Percentiles rank a stretch among this genome's conserved stretches.
These are phyloP conservation scores for Alternaria arborescens DNA, from an alignment of 2,329 filamentous ascomycete genomes.

Conservation along the genomic window DNA sequence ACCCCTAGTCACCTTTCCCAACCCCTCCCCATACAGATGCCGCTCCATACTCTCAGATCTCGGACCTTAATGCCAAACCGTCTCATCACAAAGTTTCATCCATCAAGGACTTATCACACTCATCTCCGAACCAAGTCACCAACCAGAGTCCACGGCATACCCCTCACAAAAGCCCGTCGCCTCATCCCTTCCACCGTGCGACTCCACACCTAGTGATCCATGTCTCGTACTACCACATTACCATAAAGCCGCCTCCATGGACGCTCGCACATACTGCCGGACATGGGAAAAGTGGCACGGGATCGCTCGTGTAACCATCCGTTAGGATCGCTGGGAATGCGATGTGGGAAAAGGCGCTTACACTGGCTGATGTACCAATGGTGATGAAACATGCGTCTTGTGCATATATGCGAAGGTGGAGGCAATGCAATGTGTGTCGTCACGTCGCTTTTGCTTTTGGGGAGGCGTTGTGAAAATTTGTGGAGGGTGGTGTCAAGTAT, in stretches of 20 bases:
- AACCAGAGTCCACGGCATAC: slow-evolving; percentile 36
- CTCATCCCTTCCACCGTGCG: not conserved
- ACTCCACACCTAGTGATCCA: not conserved
- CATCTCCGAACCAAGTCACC: slow-evolving; percentile 29
- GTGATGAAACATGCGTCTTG: slow-evolving; percentile 14
- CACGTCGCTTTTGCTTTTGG: not conserved
- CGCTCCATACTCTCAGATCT: slow-evolving; percentile 16
- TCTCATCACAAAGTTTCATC: not conserved
- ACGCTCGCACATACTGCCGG: not conserved
- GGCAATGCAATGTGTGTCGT: not conserved
- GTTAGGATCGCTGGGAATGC: not conserved
- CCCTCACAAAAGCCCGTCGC: slow-evolving; percentile 23
- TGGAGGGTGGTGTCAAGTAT: not conserved
- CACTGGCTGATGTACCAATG: not conserved
- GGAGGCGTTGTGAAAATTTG: not conserved
- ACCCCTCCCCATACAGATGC: not conserved
- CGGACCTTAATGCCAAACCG: not conserved
- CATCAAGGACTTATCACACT: not conserved
- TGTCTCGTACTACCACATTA: not conserved
- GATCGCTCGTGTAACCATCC: slow-evolving; percentile 7
- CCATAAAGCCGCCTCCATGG: not conserved
- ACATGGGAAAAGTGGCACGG: slow-evolving; percentile 1
- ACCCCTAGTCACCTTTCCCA: slow-evolving; percentile 1
- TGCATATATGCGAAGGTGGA: not conserved
- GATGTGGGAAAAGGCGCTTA: not conserved